These are phyloP conservation scores for Fusarium lyarnte DNA, from an alignment of 2,329 filamentous ascomycete species.

Conservation along the genomic window DNA sequence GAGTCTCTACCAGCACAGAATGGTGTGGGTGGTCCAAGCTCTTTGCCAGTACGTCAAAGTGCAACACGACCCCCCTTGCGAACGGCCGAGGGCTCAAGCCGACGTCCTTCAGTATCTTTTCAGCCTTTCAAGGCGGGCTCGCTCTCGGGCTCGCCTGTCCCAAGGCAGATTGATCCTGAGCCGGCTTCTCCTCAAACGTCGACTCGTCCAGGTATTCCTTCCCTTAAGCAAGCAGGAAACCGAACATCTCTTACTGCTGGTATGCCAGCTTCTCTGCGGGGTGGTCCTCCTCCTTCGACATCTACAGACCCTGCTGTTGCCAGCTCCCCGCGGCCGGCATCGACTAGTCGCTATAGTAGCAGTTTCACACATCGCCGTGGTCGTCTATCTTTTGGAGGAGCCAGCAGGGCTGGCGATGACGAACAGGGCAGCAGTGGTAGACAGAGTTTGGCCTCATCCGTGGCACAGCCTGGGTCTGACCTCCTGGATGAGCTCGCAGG, in stretches of 20 bases:
- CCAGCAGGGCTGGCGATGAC: conserved; percentile 73
- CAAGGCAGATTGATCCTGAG: conserved; percentile 60
- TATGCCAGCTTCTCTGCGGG: conserved; percentile 77
- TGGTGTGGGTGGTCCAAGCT: conserved; percentile 59
- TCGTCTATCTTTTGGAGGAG: conserved; percentile 79
- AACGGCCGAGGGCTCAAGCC: conserved; percentile 64
- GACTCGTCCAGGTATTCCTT: conserved; percentile 57
- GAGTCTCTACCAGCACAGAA: conserved; percentile 60
- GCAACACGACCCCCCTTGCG: conserved; percentile 51
- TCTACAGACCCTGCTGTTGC: conserved; percentile 73
- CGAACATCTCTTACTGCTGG: conserved; percentile 78
- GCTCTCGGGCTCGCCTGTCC: conserved; percentile 85
- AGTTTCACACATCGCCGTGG: conserved; percentile 89
- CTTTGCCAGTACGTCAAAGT: conserved; percentile 59
- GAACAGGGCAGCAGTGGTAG: conserved; percentile 84
- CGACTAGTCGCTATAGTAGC: conserved; percentile 88
- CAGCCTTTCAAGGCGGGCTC: conserved; percentile 97
- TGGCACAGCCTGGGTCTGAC: conserved; percentile 79
- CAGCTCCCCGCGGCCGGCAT: conserved; percentile 80
- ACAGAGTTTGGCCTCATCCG: conserved; percentile 76
- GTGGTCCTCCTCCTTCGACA: conserved; percentile 65
- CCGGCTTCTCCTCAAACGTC: conserved; percentile 66
- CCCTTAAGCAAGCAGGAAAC: conserved; percentile 67
- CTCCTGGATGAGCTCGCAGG: conserved; percentile 76
- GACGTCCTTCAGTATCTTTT: conserved; percentile 87